phyloP scores from a whole-genome alignment of 225 moss, liverwort and hornwort genomes.

The Sphagnum contortum region DNA sequence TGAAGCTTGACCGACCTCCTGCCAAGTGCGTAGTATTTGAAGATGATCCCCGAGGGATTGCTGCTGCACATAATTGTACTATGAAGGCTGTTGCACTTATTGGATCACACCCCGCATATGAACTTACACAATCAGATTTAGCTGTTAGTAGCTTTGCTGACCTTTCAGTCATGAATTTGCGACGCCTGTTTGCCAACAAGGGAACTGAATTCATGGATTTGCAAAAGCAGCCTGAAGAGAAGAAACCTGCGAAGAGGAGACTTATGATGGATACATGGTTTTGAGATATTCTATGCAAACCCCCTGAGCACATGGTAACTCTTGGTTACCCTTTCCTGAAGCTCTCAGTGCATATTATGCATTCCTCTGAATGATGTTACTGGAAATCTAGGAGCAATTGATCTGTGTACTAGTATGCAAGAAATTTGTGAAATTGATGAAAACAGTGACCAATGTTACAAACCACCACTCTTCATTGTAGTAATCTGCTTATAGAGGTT shows the following conservation, averaged over 20 bases:
- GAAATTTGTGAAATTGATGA: too few relatives aligned
- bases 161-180: constrained; percentile 84
- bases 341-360: too few relatives aligned
- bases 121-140: constrained; percentile 87
- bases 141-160: constrained; percentile 89
- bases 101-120: constrained; percentile 93
- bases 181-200: constrained; percentile 90
- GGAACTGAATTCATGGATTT: constrained; percentile 96
- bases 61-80: constrained; percentile 94
- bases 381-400: too few relatives aligned
- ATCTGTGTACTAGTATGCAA: too few relatives aligned
- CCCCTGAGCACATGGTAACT: too few relatives aligned
- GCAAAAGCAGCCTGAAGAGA: constrained; percentile 80
- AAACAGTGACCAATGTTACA: too few relatives aligned
- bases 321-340: too few relatives aligned
- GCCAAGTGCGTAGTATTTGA: constrained; percentile 95
- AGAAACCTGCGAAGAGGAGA: constrained; percentile 62
- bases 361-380: too few relatives aligned
- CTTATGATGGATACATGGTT: constrained; percentile 81
- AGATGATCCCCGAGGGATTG: constrained; percentile 87
- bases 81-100: constrained; percentile 99
- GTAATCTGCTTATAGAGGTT: too few relatives aligned
- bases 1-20: constrained; percentile 93
- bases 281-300: background rate
- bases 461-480: too few relatives aligned